A percentile compares a stretch with the other conserved stretches of the same genome.
These are phyloP conservation scores for Ustilaginoidea virens DNA, from an alignment of 2,329 filamentous ascomycete genomes.

Conservation along the genomic window DNA sequence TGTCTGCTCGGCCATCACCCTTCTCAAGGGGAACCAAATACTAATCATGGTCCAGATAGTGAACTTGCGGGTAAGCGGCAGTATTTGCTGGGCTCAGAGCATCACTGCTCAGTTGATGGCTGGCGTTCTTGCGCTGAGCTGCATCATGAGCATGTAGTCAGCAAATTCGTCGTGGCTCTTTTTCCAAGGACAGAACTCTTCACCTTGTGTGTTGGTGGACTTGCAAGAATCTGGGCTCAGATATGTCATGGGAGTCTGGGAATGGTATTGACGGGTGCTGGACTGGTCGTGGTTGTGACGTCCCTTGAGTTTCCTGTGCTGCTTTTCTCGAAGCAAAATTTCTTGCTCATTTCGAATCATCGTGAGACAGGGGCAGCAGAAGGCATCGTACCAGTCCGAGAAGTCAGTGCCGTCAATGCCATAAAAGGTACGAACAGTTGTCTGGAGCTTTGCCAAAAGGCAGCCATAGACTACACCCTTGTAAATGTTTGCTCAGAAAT, in stretches of 20 bases:
- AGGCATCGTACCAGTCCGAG: conserved; percentile 12
- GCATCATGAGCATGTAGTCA: too few species aligned
- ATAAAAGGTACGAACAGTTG: conserved; percentile 16
- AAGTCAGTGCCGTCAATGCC: conserved; percentile 12
- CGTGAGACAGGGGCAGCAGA: conserved; percentile 13
- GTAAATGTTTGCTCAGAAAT: conserved; percentile 1
- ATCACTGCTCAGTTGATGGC: not conserved
- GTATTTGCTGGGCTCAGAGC: not conserved
- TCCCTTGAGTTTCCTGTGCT: conserved; percentile 5
- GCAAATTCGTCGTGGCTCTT: too few species aligned
- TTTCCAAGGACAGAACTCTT: too few species aligned
- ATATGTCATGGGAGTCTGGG: conserved; percentile 10
- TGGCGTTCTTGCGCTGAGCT: not conserved
- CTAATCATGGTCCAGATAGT: conserved; percentile 6
- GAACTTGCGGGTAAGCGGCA: conserved; percentile 4
- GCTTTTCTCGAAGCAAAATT: conserved; percentile 14
- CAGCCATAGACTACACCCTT: conserved; percentile 14
- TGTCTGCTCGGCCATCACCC: not conserved
- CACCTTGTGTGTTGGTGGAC: too few species aligned
- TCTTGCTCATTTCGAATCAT: conserved; percentile 17
- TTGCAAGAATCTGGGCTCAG: conserved; percentile 4
- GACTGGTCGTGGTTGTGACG: conserved; percentile 3
- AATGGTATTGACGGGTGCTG: conserved; percentile 8
- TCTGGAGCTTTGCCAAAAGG: conserved; percentile 14
- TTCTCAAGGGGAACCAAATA: conserved; percentile 6